Evolutionary conservation across 2,329 filamentous ascomycete genomes (phyloP).

Genomic region (Acrocalymma vagum): DNA sequence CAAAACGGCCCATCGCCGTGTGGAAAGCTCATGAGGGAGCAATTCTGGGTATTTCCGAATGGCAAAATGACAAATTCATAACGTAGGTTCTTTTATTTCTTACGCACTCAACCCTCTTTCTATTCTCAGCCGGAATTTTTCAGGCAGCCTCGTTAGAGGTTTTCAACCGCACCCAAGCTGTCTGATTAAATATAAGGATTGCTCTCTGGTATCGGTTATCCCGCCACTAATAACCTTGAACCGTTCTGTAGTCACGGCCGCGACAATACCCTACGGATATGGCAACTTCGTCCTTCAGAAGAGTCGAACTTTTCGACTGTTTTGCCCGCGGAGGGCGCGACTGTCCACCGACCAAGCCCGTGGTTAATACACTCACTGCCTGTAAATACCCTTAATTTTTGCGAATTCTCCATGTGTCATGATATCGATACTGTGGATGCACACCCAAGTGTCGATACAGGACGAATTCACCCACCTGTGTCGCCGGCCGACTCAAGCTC

Average conservation of each 20-base stretch:
- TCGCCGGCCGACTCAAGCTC: conserved; percentile 5
- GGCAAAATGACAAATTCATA: conserved; percentile 77
- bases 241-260: conserved; percentile 77
- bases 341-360: conserved; percentile 66
- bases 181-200: neutral
- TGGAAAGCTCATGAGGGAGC: conserved; percentile 86
- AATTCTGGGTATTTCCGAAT: conserved; percentile 77
- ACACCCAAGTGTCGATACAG: neutral
- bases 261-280: conserved; percentile 86
- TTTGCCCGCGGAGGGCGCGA: conserved; percentile 72
- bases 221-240: conserved; percentile 6
- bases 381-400: conserved; percentile 96
- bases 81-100: conserved; percentile 68
- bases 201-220: no score
- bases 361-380: conserved; percentile 86
- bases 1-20: conserved; percentile 80
- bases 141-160: neutral
- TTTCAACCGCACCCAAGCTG: neutral
- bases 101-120: neutral
- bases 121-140: neutral
- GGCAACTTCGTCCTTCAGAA: conserved; percentile 72
- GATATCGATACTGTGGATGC: conserved; percentile 15
- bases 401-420: conserved; percentile 74
- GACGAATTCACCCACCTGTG: no score
- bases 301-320: conserved; percentile 71